phyloP scores from a whole-genome alignment of 257 asterid genomes.

The Forsythia suspensa region DNA sequence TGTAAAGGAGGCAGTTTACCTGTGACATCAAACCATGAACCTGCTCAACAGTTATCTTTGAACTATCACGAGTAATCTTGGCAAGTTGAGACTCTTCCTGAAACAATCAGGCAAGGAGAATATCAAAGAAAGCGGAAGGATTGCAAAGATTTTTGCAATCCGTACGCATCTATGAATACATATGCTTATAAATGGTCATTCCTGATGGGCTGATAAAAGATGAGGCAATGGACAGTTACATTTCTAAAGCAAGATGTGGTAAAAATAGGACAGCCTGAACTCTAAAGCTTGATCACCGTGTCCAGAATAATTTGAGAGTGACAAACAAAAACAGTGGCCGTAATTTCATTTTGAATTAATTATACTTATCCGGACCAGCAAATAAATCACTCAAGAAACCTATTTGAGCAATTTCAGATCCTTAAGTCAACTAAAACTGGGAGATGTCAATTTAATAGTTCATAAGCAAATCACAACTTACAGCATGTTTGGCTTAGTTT shows the following conservation, averaged over 20 bases:
- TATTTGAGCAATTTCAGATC: neutral
- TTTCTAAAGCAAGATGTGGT: neutral
- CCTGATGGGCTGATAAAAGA: neutral
- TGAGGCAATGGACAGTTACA: neutral
- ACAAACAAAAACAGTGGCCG: neutral
- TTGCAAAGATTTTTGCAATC: neutral
- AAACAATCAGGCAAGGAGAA: conserved; percentile 1
- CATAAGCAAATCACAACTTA: neutral
- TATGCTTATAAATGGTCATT: neutral
- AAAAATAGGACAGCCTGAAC: neutral
- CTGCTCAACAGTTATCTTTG: conserved; percentile 95
- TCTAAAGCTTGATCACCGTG: neutral
- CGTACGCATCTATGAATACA: neutral
- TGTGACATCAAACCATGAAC: conserved; percentile 99
- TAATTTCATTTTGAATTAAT: too few relatives aligned
- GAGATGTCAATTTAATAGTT: neutral
- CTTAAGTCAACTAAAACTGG: neutral
- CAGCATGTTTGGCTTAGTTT: too few relatives aligned
- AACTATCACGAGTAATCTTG: conserved; percentile 93
- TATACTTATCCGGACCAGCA: neutral
- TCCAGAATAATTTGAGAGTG: neutral
- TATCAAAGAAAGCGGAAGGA: neutral
- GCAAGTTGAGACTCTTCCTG: conserved; percentile 97
- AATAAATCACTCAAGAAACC: neutral
- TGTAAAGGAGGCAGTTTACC: conserved; percentile 36